These are phyloP conservation scores for Andrographis paniculata DNA, from an alignment of 305 asterid genomes.

Conservation along the genomic window DNA sequence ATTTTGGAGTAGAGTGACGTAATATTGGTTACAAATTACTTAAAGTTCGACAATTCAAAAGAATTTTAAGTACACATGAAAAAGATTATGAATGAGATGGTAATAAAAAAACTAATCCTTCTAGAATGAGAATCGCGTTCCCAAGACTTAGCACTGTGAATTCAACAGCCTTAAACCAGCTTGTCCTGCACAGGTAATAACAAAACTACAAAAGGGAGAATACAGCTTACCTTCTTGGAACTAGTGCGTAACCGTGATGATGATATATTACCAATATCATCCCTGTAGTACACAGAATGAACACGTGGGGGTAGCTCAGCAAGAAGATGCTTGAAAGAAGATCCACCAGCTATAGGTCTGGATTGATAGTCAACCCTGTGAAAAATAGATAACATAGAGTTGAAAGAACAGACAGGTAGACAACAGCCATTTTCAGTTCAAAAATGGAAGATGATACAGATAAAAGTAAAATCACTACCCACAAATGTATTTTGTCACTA, in stretches of 20 bases:
- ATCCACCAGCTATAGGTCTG: constrained; percentile 52
- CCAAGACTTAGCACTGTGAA: too few species aligned
- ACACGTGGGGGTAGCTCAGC: constrained; percentile 90
- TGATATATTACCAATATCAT: constrained; percentile 84
- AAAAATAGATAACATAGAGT: constrained; percentile 17
- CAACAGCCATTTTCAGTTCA: constrained; percentile 4
- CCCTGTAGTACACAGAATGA: constrained; percentile 98
- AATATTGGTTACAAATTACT: too few species aligned
- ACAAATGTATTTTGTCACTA: neutral
- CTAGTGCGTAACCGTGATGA: constrained; percentile 71
- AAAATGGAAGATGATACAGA: neutral
- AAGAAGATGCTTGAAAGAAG: constrained; percentile 88
- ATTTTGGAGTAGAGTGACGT: too few species aligned
- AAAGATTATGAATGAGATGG: too few species aligned
- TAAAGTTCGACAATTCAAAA: too few species aligned
- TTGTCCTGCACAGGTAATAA: neutral
- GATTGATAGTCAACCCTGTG: constrained; percentile 91
- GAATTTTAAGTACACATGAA: too few species aligned
- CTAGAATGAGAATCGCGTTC: too few species aligned
- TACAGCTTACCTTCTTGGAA: constrained; percentile 61
- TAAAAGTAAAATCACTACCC: constrained; percentile 4
- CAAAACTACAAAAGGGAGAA: constrained; percentile 5
- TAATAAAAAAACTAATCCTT: neutral
- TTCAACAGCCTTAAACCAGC: too few species aligned
- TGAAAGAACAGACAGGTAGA: constrained; percentile 14